Evolutionary conservation across 208 protist genomes (phyloP), one percentile per base, ranked within the genome.

Genomic region (Spongospora subterranea): DNA sequence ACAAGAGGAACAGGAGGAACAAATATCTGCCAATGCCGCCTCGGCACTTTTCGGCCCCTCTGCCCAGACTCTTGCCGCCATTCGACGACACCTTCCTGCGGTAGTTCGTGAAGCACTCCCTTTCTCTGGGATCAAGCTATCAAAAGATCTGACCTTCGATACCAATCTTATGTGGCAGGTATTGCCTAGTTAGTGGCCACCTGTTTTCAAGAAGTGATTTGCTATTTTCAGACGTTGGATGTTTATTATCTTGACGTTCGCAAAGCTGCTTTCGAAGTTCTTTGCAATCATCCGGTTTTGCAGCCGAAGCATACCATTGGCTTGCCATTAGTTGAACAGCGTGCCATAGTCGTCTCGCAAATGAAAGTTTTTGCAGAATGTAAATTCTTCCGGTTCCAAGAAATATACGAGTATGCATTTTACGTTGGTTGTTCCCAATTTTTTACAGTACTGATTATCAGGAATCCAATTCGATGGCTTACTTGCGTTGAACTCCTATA

Each of bases 381-480:
- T 20, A 82, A 82, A 82, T 82, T 82, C 71, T 82, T 40, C 40
- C 71, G 71, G 35, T 82, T 82, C 40, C 71, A 82, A n/a, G 71
- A 82, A 6, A 82, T 82, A 20, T 82, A 45, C n/a, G 71, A 82
- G 71, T 82, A 82, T 13, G 71, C 20, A 43, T 35, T 35, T 35
- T n/a, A 6, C n/a, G 35, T n/a, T 20, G 71, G 6, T 40, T 82
- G 6, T 6, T 35, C 6, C 6, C 40, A 43, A 40, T 6, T 17
- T 39, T 43, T 6, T 82, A 6, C n/a, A 43, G n/a, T 82, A 13
- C 6, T 82, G n/a, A 35, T 82, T 82, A 6, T 6, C 71, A 82
- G 71, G n/a, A 43, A 82, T 82, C 71, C 71, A 45, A 6, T 82
- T 39, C 71, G 71, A 6, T 82, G 71, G 71, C 6, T 82, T 35